Conservation (phyloP, 139 green algal genomes). For the Micractinium conductrix region DNA sequence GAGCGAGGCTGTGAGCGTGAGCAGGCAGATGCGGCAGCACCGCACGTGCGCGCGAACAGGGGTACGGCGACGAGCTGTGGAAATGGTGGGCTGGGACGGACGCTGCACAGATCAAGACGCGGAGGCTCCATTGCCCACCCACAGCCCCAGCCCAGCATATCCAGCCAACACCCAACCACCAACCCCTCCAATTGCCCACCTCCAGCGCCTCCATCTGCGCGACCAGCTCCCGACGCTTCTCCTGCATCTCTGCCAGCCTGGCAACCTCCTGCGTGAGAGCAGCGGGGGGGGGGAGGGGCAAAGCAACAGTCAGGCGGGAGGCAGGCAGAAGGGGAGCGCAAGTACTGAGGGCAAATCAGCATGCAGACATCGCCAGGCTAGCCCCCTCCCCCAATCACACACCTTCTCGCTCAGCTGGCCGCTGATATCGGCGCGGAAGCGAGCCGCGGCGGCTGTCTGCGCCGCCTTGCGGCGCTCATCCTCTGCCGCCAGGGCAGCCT, state of each 20-base stretch:
- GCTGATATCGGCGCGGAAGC: slow-evolving; percentile 23
- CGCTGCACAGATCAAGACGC: too few relatives aligned
- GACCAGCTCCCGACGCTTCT: slow-evolving; percentile 23
- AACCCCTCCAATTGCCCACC: background rate
- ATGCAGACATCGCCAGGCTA: too few relatives aligned
- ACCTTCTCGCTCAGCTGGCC: slow-evolving; percentile 33
- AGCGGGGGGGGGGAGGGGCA: too few relatives aligned
- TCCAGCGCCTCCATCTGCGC: slow-evolving; percentile 29
- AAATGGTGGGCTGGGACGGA: too few relatives aligned
- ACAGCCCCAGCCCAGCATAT: background rate
- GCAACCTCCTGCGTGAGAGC: too few relatives aligned
- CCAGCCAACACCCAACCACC: background rate
- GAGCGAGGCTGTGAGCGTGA: background rate
- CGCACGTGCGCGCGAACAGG: too few relatives aligned
- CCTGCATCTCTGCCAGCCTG: background rate
- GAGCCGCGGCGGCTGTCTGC: background rate
- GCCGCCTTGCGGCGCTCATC: slow-evolving; percentile 34
- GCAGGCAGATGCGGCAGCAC: too few relatives aligned
- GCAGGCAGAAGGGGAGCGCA: too few relatives aligned
- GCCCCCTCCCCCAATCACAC: too few relatives aligned
- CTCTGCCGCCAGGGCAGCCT: slow-evolving; percentile 21
- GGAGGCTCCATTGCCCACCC: background rate
- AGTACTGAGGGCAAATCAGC: too few relatives aligned
- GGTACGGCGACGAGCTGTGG: too few relatives aligned
- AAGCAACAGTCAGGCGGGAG: too few relatives aligned